Conservation (phyloP, 1,284 basidiomycete species). For the Ceratobasidium sp. region DNA sequence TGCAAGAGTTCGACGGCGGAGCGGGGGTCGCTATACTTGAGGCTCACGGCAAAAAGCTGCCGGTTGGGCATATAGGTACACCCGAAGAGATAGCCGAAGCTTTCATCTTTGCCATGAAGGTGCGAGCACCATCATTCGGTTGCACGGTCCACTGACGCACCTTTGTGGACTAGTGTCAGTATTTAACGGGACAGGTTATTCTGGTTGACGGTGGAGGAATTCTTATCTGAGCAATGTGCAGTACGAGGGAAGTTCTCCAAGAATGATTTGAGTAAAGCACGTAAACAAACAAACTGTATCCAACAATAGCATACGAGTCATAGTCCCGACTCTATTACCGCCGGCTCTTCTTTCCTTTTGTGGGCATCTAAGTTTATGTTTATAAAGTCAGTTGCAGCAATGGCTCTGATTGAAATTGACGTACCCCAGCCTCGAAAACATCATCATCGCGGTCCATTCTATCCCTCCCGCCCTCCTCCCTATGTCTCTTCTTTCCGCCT, state of each 20-base stretch:
- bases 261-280: too few species aligned
- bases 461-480: conserved; percentile 61
- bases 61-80: conserved; percentile 5
- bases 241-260: too few species aligned
- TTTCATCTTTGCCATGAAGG: conserved; percentile 37
- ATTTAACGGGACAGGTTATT: not conserved
- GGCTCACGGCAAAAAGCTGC: not conserved
- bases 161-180: not conserved
- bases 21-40: not conserved
- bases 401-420: not conserved
- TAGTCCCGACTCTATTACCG: too few species aligned
- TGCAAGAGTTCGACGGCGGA: not conserved
- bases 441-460: conserved; percentile 88
- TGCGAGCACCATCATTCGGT: not conserved
- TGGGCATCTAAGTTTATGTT: conserved; percentile 24
- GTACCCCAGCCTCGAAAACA: conserved; percentile 77
- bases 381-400: not conserved
- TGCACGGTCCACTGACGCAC: not conserved
- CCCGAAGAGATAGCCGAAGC: conserved; percentile 22
- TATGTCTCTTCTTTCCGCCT: conserved; percentile 62
- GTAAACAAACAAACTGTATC: too few species aligned
- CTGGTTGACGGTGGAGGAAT: not conserved
- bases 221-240: not conserved
- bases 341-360: conserved; percentile 7
- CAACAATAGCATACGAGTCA: too few species aligned